Base-by-base conservation (phyloP, 2,329 filamentous ascomycete genomes). In the Venturia oleaginea region DNA sequence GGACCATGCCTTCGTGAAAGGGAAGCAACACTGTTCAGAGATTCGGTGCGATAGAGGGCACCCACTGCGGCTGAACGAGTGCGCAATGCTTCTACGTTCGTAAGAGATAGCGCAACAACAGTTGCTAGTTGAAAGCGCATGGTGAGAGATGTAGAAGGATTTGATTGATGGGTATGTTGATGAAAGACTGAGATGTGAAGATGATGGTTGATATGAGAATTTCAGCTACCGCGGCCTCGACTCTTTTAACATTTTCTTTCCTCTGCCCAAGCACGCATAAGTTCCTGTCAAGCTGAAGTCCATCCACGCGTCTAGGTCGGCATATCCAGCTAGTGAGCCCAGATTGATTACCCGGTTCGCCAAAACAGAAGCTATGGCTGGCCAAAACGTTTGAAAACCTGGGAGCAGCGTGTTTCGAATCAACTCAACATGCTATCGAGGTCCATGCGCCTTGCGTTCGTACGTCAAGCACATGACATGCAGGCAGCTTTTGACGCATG, bases 281-380 rank as follows among this genome's bases (percentile, higher is more conserved):
- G 27, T 30, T 57, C 27, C 51, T 57, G 51, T 57, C 51, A 57
- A 57, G 51, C 51, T 57, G 51, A 57, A 57, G 51, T 57, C 51
- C 15, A 30, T 19, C 51, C 10, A 32, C 51, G 51, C 51, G 30
- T 34, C 30, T 57, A 34, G 51, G 51, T 57, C 34, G 51, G 27
- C 3, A 57, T 57, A n/a, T 30, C 34, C 15, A 57, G 51, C 51
- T 57, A 57, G 51, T 4, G 19, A 57, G 34, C 15, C 30, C 27
- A 57, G 51, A 57, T 57, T 57, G 51, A 57, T 57, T 57, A 34
- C 30, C 51, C 30, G 30, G 51, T 34, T 34, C 27, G 30, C 51
- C 51, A 57, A 34, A 57, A 57, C n/a, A 57, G 51, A 34, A 57
- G 51, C 51, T 34, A 10, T 57, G 15, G 51, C 51, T 32, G 51